Base-by-base conservation (phyloP, 169 alveolate species). In the Babesia bigemina region DNA sequence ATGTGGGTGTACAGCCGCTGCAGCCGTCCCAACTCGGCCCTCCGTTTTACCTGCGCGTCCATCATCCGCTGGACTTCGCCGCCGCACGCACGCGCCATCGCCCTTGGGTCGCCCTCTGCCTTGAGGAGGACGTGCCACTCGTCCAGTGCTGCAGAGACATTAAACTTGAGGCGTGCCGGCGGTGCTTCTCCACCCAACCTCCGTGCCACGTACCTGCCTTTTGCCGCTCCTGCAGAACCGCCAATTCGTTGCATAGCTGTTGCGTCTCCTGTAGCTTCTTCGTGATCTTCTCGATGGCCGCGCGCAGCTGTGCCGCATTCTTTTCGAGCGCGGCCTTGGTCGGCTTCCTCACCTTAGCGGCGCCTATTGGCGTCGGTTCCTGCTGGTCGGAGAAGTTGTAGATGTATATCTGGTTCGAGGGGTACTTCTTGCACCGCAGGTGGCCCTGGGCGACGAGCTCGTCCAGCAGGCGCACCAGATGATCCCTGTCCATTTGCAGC, bases 1-100 rank as follows among this genome's bases (percentile, higher is more conserved):
- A 57, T 57, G 39, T 57, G 65, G 65, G 26, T 42, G 39, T 24
- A 57, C 19, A 57, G 44, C 47, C 65, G 65, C 65, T 57, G 65
- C 22, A 57, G 65, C 4, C 14, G 39, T 8, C 21, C 33, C 26
- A 57, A 42, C 45, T 10, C 65, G 12, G 65, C n/a, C 21, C 49
- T 1, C 65, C 8, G 21, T 22, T 24, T 36, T 4, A 6, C 8
- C 19, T 57, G 28, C 26, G 65, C 39, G 19, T 24, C 65, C 12
- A 24, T 11, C 47, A 57, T 3, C 3, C 3, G 10, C 44, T 24
- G 17, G 8, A 9, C 21, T 12, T 57, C 65, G 65, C 47, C 44
- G 39, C 65, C 65, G 39, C 49, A 57, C 14, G 44, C 65, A 57
- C 11, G 49, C 26, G 65, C 33, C 65, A 57, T 11, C 11, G 65